phyloP scores from a whole-genome alignment of 805 yeast genomes.

The Monosporozyma siamensis region DNA sequence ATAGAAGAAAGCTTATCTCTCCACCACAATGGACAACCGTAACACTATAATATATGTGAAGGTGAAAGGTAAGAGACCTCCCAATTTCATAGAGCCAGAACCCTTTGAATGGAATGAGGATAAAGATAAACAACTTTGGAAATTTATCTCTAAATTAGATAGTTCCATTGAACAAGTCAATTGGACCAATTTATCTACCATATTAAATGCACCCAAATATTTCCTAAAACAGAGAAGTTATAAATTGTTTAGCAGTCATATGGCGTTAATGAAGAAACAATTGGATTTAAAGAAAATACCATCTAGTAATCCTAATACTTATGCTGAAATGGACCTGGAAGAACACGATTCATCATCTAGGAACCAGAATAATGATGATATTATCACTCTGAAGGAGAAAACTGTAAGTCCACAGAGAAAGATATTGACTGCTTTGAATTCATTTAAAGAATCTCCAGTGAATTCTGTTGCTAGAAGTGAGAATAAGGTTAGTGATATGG shows the following conservation, averaged over 20 bases:
- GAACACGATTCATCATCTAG: too few species aligned
- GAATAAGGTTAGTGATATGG: neutral
- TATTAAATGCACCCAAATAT: constrained; percentile 30
- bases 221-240: constrained; percentile 25
- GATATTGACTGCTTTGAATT: neutral
- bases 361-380: neutral
- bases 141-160: constrained; percentile 18
- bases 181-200: constrained; percentile 28
- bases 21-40: constrained; percentile 18
- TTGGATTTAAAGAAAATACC: constrained; percentile 10
- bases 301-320: too few species aligned
- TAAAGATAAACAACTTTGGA: constrained; percentile 29
- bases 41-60: constrained; percentile 36
- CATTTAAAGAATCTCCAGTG: neutral
- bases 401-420: neutral
- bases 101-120: constrained; percentile 27
- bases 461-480: constrained; percentile 1
- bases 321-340: too few species aligned
- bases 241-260: constrained; percentile 21
- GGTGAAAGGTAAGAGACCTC: constrained; percentile 34
- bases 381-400: neutral
- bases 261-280: constrained; percentile 20
- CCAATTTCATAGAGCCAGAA: constrained; percentile 35
- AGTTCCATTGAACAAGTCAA: constrained; percentile 19
- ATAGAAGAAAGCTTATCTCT: neutral